Evolutionary conservation across 2,329 filamentous ascomycete genomes (phyloP).

Genomic region (Emergomyces orientalis): DNA sequence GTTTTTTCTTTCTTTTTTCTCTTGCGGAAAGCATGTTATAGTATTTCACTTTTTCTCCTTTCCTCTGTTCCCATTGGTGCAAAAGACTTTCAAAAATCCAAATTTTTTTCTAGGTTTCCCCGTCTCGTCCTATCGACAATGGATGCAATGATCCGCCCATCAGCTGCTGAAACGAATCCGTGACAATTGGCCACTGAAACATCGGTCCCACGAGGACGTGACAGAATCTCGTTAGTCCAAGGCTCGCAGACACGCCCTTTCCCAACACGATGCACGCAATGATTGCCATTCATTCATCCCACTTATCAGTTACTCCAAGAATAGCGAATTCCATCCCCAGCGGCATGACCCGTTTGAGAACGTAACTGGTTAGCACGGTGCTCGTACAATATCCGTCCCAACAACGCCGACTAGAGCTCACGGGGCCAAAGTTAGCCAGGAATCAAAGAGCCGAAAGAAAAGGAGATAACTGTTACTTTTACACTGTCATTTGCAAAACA

Average conservation of each 20-base stretch:
- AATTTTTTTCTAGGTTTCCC: not conserved
- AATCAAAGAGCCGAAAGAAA: not conserved
- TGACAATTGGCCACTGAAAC: not conserved
- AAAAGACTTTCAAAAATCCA: not conserved
- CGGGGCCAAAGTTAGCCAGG: not conserved
- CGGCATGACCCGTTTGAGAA: not conserved
- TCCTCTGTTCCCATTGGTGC: not conserved
- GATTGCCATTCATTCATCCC: too few species aligned
- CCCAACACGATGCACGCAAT: not conserved
- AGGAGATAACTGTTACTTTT: not conserved
- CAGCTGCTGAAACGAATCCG: not conserved
- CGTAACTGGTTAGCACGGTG: not conserved
- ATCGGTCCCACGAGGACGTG: not conserved
- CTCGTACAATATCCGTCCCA: not conserved
- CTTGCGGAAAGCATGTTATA: conserved; percentile 8
- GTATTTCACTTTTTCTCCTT: conserved; percentile 5
- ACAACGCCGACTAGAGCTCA: not conserved
- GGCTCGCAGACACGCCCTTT: not conserved
- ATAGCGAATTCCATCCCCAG: not conserved
- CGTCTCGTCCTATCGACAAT: not conserved
- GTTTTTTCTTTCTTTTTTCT: not conserved
- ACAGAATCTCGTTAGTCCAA: not conserved
- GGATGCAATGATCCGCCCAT: not conserved
- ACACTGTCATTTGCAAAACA: too few species aligned
- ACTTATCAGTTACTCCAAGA: too few species aligned